Evolutionary conservation across 2,329 filamentous ascomycete genomes (phyloP).

Genomic region (Aaosphaeria arxii): DNA sequence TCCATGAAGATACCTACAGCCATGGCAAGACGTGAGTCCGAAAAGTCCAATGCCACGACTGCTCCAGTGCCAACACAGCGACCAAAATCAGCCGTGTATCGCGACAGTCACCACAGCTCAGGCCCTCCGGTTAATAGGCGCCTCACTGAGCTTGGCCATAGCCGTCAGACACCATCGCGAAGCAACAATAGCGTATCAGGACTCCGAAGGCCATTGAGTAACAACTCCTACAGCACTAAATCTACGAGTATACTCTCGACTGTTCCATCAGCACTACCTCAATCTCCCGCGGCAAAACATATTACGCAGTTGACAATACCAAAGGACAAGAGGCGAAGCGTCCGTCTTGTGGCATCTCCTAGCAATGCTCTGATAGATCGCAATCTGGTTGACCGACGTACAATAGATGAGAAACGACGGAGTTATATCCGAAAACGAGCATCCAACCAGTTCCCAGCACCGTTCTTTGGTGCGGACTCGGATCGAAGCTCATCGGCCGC

Average conservation of each 20-base stretch:
- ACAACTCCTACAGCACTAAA: constrained; percentile 35
- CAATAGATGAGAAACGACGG: constrained; percentile 40
- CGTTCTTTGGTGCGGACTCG: constrained; percentile 38
- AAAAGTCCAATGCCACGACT: constrained; percentile 17
- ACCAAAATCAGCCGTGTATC: constrained; percentile 22
- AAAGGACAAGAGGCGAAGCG: constrained; percentile 36
- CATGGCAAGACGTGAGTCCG: constrained; percentile 34
- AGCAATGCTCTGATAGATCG: constrained; percentile 20
- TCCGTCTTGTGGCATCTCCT: constrained; percentile 34
- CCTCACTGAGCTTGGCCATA: constrained; percentile 29
- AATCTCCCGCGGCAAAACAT: constrained; percentile 21
- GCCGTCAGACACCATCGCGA: constrained; percentile 24
- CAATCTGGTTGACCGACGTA: constrained; percentile 34
- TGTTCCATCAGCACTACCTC: constrained; percentile 37
- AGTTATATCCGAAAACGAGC: constrained; percentile 43
- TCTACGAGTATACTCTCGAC: constrained; percentile 41
- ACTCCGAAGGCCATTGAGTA: constrained; percentile 29
- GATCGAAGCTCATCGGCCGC: constrained; percentile 30
- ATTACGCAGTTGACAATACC: constrained; percentile 24
- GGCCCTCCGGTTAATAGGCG: constrained; percentile 30
- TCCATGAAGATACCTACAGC: constrained; percentile 44
- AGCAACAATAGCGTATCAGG: constrained; percentile 23
- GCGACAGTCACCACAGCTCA: constrained; percentile 19
- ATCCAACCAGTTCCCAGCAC: constrained; percentile 25
- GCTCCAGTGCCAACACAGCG: constrained; percentile 23